A percentile compares a stretch with the other conserved stretches of the same genome.
Conservation (phyloP, 306 rosid genomes). For the Fagus sylvatica region DNA sequence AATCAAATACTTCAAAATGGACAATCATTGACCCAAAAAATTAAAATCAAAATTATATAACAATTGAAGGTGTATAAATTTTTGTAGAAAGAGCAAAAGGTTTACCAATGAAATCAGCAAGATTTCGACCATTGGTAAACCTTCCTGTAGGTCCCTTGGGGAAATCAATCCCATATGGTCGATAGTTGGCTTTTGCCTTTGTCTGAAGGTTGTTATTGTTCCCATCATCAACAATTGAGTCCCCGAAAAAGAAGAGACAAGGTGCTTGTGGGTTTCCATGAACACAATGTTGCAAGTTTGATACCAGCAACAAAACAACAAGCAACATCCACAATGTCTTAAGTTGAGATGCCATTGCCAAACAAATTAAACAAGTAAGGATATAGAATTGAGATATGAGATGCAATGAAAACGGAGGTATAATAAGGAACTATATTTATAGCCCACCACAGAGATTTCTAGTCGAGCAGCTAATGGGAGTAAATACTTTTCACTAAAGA, state of each 20-base stretch:
- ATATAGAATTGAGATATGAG: neutral
- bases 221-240: conserved; percentile 26
- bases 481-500: no score
- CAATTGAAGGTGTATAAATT: neutral
- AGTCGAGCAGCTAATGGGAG: no score
- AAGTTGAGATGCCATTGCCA: neutral
- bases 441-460: no score
- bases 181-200: conserved; percentile 10
- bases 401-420: no score
- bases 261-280: conserved; percentile 6
- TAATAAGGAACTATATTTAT: no score
- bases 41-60: neutral
- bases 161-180: conserved; percentile 34
- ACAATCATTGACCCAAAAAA: neutral
- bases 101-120: neutral
- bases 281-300: neutral
- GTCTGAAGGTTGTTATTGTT: conserved; percentile 20
- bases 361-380: neutral
- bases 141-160: conserved; percentile 2
- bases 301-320: neutral
- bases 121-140: conserved; percentile 7
- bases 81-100: neutral
- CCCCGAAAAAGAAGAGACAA: conserved; percentile 34
- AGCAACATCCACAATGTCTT: neutral
- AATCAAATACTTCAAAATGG: neutral